Evolutionary conservation across 768 basidiomycete species (phyloP), one percentile per base, ranked within the genome.

Genomic region (Macrolepiota albuminosa): DNA sequence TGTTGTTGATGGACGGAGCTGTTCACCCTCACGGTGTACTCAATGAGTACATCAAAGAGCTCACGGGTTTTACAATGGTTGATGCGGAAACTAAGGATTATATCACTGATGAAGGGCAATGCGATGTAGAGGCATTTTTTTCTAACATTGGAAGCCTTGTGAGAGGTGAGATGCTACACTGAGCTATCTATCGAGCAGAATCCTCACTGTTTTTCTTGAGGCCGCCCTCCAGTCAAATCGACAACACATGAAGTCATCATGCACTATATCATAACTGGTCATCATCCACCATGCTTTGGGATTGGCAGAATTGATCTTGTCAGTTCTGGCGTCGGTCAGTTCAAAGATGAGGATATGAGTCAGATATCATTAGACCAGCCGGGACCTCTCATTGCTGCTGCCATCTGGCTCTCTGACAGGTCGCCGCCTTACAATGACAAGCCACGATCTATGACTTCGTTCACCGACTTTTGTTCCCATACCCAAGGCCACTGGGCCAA

Each of bases 231-330:
- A 5, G 56, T 50, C 6, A 33, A 34, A 49, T 36, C 37, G 8
- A 48, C 56, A 8, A 54, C 46, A 13, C 58, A 54, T 24, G 58
- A 54, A 45, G 58, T 59, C 0, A 47, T 59, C 1, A 43, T 59
- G 36, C 57, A 58, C 10, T 58, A 58, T 6, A 40, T 51, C 49
- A 39, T 47, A 1, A 37, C 51, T n/a, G 58, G 58, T 9, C 7
- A 52, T 14, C 58, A 59, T 31, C 58, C 58, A 1, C 18, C 58
- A 3, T 26, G 3, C 9, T 34, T 34, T 10, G 34, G 34, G 34
- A 34, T 50, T 14, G 36, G 39, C 18, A 42, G 49, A 34, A 24
- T 58, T 2, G 57, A 50, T 9, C 14, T 58, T 2, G 49, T 52
- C 10, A 43, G 18, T 40, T 52, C 49, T 29, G 57, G 48, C 2